Evolutionary conservation across 305 asterid genomes (phyloP).

Genomic region (Plantago lanceolata): DNA sequence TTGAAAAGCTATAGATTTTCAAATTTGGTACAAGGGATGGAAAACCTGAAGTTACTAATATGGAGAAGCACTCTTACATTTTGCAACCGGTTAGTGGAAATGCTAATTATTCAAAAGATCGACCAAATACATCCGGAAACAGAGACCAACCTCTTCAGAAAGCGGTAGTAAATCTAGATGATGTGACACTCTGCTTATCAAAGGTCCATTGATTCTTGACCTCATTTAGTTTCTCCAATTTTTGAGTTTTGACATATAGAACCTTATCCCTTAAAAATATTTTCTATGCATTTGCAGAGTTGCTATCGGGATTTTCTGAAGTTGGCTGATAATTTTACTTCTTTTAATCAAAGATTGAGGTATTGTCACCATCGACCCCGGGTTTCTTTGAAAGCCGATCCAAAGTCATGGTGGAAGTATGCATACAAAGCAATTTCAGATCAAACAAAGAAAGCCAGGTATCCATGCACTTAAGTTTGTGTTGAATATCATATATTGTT

Average conservation of each 20-base stretch:
- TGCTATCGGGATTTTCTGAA: conserved; percentile 83
- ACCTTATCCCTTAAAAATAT: conserved; percentile 15
- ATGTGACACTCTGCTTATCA: conserved; percentile 89
- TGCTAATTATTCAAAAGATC: conserved; percentile 78
- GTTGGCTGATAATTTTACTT: conserved; percentile 88
- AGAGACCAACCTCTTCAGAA: conserved; percentile 63
- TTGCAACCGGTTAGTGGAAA: conserved; percentile 92
- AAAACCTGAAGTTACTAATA: conserved; percentile 50
- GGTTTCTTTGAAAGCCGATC: conserved; percentile 53
- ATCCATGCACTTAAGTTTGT: conserved; percentile 19
- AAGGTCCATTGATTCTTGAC: conserved; percentile 47
- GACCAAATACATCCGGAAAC: conserved; percentile 46
- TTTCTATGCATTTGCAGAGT: conserved; percentile 44
- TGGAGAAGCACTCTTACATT: conserved; percentile 61
- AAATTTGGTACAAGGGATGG: conserved; percentile 76
- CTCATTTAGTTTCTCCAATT: conserved; percentile 18
- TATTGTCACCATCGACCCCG: conserved; percentile 89
- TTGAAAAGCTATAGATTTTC: conserved; percentile 54
- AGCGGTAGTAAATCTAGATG: conserved; percentile 82
- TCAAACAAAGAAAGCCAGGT: conserved; percentile 84
- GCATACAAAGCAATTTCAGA: conserved; percentile 71
- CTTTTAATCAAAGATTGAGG: conserved; percentile 83
- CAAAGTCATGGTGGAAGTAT: conserved; percentile 94
- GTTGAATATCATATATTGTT: not conserved
- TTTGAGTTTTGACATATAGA: not conserved